phyloP scores from a whole-genome alignment of 371 early-diverging fungal species.

The Mortierella sp. region DNA sequence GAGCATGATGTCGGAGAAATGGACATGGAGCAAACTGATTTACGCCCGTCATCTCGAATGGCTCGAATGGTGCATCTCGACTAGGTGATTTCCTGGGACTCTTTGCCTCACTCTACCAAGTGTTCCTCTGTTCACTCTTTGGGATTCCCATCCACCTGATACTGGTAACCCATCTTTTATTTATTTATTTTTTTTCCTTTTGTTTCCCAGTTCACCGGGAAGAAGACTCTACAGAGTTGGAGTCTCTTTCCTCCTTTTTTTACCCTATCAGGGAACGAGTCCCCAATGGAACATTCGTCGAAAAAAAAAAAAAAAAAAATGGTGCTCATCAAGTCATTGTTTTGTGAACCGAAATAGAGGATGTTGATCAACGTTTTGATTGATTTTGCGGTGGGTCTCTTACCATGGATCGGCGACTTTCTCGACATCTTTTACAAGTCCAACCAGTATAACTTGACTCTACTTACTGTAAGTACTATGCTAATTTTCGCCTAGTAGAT shows the following conservation, averaged over 20 bases:
- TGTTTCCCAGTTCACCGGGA: no score
- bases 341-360: constrained; percentile 14
- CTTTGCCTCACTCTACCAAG: constrained; percentile 38
- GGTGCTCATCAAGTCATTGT: background rate
- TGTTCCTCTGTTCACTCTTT: constrained; percentile 36
- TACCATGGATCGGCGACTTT: constrained; percentile 47
- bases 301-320: background rate
- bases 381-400: constrained; percentile 33
- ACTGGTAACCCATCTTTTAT: no score
- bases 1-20: no score
- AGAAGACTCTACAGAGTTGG: no score
- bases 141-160: constrained; percentile 28
- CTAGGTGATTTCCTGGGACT: constrained; percentile 44
- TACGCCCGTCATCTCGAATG: no score
- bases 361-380: constrained; percentile 38
- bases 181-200: background rate
- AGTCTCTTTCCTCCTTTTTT: no score
- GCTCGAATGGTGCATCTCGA: background rate
- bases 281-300: no score
- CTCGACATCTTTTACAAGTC: constrained; percentile 47
- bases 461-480: constrained; percentile 22
- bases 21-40: background rate
- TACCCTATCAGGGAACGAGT: no score
- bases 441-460: constrained; percentile 44
- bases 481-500: background rate